These are phyloP conservation scores for Cercis canadensis DNA, from an alignment of 306 rosid species.

Conservation along the genomic window DNA sequence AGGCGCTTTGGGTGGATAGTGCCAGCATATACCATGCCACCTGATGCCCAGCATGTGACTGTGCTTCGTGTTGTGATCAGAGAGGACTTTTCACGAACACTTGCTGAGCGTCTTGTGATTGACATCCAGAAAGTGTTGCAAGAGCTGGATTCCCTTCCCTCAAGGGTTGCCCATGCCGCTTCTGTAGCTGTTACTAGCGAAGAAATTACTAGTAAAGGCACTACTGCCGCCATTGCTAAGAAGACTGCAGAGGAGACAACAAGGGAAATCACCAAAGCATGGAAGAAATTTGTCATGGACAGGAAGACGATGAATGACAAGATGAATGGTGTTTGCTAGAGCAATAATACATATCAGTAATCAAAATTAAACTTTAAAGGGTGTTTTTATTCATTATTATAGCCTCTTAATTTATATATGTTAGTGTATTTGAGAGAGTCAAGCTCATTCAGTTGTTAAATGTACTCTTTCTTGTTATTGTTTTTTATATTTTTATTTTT, in stretches of 20 bases:
- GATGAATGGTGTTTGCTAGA: constrained; percentile 74
- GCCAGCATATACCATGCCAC: constrained; percentile 95
- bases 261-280: constrained; percentile 72
- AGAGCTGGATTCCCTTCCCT: constrained; percentile 75
- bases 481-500: too few species aligned
- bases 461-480: too few species aligned
- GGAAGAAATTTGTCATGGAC: constrained; percentile 81
- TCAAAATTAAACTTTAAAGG: too few species aligned
- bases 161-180: constrained; percentile 44
- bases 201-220: constrained; percentile 23
- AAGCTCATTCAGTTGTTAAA: too few species aligned
- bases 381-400: too few species aligned
- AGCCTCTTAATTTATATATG: too few species aligned
- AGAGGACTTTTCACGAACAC: constrained; percentile 88
- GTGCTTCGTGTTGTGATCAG: constrained; percentile 89
- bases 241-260: constrained; percentile 64
- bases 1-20: constrained; percentile 94
- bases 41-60: constrained; percentile 78
- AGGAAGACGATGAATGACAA: constrained; percentile 80
- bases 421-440: too few species aligned
- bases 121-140: constrained; percentile 72
- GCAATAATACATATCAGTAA: too few species aligned
- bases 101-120: constrained; percentile 79
- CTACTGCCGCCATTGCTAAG: constrained; percentile 36
- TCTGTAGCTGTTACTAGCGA: constrained; percentile 25